These are phyloP conservation scores for Neophaeococcomyces mojaviensis DNA, from an alignment of 2,329 filamentous ascomycete species.

Conservation along the genomic window DNA sequence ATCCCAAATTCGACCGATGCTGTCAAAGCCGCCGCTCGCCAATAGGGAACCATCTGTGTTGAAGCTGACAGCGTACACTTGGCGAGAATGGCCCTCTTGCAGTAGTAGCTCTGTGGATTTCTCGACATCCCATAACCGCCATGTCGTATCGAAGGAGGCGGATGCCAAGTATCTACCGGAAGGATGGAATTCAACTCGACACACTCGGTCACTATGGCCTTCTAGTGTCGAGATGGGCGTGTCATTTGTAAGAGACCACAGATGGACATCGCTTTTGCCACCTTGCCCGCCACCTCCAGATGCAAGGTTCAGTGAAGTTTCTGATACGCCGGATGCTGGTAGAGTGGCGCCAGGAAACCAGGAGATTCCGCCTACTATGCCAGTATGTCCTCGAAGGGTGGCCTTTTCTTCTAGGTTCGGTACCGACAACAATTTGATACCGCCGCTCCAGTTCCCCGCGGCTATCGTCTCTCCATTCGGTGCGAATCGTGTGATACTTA, in stretches of 20 bases:
- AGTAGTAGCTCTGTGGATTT: constrained; percentile 75
- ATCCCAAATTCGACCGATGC: constrained; percentile 93
- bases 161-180: constrained; percentile 84
- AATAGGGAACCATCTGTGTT: constrained; percentile 85
- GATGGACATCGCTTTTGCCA: constrained; percentile 75
- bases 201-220: constrained; percentile 81
- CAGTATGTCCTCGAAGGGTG: constrained; percentile 74
- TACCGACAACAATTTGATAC: constrained; percentile 76
- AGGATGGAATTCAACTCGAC: constrained; percentile 88
- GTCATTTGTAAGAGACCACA: constrained; percentile 84
- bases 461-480: constrained; percentile 77
- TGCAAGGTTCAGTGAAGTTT: constrained; percentile 71
- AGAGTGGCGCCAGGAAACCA: constrained; percentile 83
- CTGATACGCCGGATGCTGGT: constrained; percentile 61
- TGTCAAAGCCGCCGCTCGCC: constrained; percentile 87
- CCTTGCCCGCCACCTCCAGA: constrained; percentile 57
- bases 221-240: constrained; percentile 74
- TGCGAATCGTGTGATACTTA: constrained; percentile 86
- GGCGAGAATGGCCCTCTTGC: constrained; percentile 90
- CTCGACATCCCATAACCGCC: constrained; percentile 91
- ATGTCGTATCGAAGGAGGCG: constrained; percentile 91
- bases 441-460: constrained; percentile 87
- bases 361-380: constrained; percentile 79
- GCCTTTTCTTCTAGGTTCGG: constrained; percentile 72
- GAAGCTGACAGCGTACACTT: constrained; percentile 85